phyloP scores from a whole-genome alignment of 2,329 filamentous ascomycete genomes.

The Arthrobotrys entomopaga region DNA sequence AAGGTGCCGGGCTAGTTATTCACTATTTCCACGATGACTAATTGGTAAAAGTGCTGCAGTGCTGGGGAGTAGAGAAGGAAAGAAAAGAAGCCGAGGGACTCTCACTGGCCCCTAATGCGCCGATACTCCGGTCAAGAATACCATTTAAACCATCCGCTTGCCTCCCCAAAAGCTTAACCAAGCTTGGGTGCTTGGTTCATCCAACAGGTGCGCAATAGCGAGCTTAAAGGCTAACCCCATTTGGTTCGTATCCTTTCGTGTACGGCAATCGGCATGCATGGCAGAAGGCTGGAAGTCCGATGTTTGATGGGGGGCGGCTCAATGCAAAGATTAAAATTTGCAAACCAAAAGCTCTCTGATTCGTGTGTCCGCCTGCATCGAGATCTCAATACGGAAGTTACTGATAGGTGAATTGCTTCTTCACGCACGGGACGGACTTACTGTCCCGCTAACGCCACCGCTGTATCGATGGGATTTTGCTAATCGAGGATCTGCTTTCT shows the following conservation, averaged over 20 bases:
- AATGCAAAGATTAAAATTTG: too few species aligned
- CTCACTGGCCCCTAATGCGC: constrained; percentile 15
- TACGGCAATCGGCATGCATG: constrained; percentile 42
- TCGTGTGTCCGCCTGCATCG: neutral
- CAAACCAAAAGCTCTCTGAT: too few species aligned
- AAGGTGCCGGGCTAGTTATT: too few species aligned
- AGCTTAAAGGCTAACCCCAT: neutral
- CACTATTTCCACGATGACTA: too few species aligned
- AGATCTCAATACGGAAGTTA: constrained; percentile 13
- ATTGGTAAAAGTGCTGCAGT: too few species aligned
- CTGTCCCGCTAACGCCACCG: neutral
- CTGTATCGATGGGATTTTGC: neutral
- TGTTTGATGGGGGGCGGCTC: too few species aligned
- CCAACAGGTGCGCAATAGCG: neutral
- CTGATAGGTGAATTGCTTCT: neutral
- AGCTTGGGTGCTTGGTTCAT: constrained; percentile 25
- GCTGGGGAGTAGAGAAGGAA: neutral
- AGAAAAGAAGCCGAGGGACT: neutral
- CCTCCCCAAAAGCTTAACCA: constrained; percentile 43
- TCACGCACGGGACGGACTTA: neutral
- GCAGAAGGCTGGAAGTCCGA: neutral
- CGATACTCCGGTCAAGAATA: constrained; percentile 26
- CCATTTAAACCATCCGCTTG: constrained; percentile 15
- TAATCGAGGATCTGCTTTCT: neutral
- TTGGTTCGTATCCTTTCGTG: constrained; percentile 33